Conservation (phyloP, 2,329 filamentous ascomycete genomes). For the Neonectria coccinea region DNA sequence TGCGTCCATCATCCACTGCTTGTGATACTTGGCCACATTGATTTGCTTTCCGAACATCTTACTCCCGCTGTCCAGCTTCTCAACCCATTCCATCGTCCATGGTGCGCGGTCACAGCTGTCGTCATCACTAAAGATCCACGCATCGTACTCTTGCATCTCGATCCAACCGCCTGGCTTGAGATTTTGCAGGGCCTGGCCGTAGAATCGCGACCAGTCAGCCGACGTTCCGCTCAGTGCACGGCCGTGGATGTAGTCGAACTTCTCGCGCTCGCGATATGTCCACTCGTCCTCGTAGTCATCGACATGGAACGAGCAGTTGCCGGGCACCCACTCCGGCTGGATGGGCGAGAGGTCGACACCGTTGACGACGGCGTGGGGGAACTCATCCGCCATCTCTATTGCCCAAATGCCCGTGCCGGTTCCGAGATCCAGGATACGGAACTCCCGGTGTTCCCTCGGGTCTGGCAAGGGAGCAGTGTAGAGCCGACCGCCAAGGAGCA, state of each 20-base stretch:
- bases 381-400: too few species aligned
- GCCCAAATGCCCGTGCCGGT: too few species aligned
- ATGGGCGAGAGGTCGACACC: constrained; percentile 39
- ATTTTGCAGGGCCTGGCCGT: constrained; percentile 43
- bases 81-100: constrained; percentile 55
- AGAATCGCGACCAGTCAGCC: constrained; percentile 49
- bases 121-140: constrained; percentile 54
- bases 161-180: constrained; percentile 52
- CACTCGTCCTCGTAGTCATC: constrained; percentile 70
- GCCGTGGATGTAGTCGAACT: constrained; percentile 55
- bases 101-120: constrained; percentile 52
- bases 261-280: constrained; percentile 45
- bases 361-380: too few species aligned
- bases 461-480: constrained; percentile 46
- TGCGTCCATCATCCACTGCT: constrained; percentile 54
- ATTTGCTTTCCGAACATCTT: constrained; percentile 53
- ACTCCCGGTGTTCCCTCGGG: constrained; percentile 22
- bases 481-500: constrained; percentile 41
- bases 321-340: constrained; percentile 66
- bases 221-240: constrained; percentile 51
- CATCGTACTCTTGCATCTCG: constrained; percentile 56
- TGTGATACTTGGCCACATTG: constrained; percentile 53
- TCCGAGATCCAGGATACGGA: constrained; percentile 67
- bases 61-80: constrained; percentile 52
- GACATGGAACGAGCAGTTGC: constrained; percentile 73